phyloP scores from a whole-genome alignment of 2,329 filamentous ascomycete species.

The Daldinia sp. region DNA sequence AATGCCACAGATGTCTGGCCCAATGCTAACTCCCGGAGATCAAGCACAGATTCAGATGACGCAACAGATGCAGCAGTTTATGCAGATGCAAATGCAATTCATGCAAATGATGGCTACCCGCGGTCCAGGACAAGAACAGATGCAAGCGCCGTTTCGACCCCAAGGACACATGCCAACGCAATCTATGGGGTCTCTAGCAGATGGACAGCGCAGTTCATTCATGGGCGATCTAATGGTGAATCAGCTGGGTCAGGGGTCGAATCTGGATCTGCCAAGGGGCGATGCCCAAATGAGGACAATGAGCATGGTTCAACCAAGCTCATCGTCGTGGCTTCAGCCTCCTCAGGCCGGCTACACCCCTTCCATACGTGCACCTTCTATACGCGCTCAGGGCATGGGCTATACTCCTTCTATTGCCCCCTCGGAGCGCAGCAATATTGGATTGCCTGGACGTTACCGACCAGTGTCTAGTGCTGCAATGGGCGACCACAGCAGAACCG shows the following conservation, averaged over 20 bases:
- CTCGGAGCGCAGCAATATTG: conserved; percentile 94
- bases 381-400: conserved; percentile 63
- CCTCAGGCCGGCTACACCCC: conserved; percentile 60
- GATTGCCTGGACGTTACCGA: conserved; percentile 88
- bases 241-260: conserved; percentile 58
- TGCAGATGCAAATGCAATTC: conserved; percentile 95
- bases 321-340: conserved; percentile 67
- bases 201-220: conserved; percentile 50
- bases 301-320: conserved; percentile 83
- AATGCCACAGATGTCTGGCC: conserved; percentile 50
- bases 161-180: conserved; percentile 57
- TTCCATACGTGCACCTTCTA: conserved; percentile 65
- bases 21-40: conserved; percentile 69
- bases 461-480: conserved; percentile 79
- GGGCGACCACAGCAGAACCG: conserved; percentile 54
- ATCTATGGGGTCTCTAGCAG: conserved; percentile 59
- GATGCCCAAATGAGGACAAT: conserved; percentile 74
- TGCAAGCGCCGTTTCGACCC: conserved; percentile 45
- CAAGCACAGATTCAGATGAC: conserved; percentile 84
- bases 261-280: conserved; percentile 59
- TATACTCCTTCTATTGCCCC: conserved; percentile 95
- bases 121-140: conserved; percentile 50
- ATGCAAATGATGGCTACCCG: conserved; percentile 81
- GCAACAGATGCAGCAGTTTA: conserved; percentile 86
- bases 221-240: conserved; percentile 49